Conservation (phyloP, 148 eudicot species). For the Spergularia marina region DNA sequence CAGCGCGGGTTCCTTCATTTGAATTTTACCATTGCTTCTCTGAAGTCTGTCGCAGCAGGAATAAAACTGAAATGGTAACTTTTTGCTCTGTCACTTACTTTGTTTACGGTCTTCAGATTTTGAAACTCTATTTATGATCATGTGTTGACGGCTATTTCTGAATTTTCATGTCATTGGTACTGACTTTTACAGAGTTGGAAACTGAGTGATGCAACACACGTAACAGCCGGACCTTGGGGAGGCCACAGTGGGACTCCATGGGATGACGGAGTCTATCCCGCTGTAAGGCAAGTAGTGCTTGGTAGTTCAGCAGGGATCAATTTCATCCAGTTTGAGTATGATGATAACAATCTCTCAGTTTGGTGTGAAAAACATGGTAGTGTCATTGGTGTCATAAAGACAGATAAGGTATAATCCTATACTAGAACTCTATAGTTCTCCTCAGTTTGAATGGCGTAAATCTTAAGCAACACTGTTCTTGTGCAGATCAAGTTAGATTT, state of each 20-base stretch:
- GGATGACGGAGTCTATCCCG: constrained; percentile 36
- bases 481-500: constrained; percentile 33
- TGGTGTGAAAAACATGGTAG: constrained; percentile 33
- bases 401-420: constrained; percentile 24
- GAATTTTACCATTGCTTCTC: not conserved
- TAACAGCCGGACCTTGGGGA: constrained; percentile 42
- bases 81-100: not conserved
- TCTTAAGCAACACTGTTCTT: not conserved
- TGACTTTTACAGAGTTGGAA: constrained; percentile 14
- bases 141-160: not conserved
- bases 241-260: constrained; percentile 33
- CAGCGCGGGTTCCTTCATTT: not conserved
- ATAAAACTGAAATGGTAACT: not conserved
- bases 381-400: constrained; percentile 27
- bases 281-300: constrained; percentile 32
- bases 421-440: not conserved
- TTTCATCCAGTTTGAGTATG: constrained; percentile 32
- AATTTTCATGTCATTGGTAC: not conserved
- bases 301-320: constrained; percentile 27
- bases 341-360: constrained; percentile 21
- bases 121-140: not conserved
- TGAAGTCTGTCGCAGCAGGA: not conserved
- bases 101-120: not conserved
- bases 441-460: not conserved
- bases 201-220: not conserved